These are phyloP conservation scores for Russula vinacea DNA, from an alignment of 768 basidiomycete genomes.

Conservation along the genomic window DNA sequence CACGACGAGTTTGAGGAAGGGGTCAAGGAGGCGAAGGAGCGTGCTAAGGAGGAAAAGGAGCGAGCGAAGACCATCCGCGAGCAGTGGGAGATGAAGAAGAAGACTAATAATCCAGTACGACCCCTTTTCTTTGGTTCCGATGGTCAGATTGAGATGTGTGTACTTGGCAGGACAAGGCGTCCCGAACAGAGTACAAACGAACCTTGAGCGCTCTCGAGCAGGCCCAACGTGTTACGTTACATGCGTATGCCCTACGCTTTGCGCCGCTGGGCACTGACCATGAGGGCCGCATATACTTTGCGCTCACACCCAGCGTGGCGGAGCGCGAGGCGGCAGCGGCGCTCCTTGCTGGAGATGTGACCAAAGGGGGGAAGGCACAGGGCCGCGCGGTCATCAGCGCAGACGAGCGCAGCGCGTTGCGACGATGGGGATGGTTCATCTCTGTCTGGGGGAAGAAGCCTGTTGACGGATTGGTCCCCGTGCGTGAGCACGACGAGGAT, in stretches of 20 bases:
- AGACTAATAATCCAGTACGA: conserved; percentile 27
- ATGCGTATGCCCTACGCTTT: conserved; percentile 52
- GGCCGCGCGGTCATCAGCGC: conserved; percentile 39
- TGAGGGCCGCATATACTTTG: conserved; percentile 68
- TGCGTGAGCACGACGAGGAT: conserved; percentile 30
- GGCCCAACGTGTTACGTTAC: conserved; percentile 48
- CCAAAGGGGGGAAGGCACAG: conserved; percentile 43
- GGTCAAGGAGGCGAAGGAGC: conserved; percentile 53
- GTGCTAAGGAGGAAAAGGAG: conserved; percentile 50
- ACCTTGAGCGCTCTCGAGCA: conserved; percentile 51
- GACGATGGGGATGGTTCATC: conserved; percentile 75
- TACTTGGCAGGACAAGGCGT: conserved; percentile 42
- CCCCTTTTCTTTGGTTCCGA: not conserved
- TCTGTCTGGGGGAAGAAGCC: conserved; percentile 67
- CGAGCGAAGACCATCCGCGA: conserved; percentile 55
- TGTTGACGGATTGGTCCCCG: conserved; percentile 14
- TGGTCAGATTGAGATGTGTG: not conserved
- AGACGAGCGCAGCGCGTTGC: conserved; percentile 52
- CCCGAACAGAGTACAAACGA: conserved; percentile 49
- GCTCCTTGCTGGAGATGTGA: conserved; percentile 35
- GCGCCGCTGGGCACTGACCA: conserved; percentile 62
- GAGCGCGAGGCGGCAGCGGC: conserved; percentile 52
- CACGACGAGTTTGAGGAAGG: conserved; percentile 63
- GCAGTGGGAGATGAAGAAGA: conserved; percentile 47
- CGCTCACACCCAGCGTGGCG: conserved; percentile 53